Base-by-base conservation (phyloP, 2,329 filamentous ascomycete genomes). In the Neobulgaria alba region DNA sequence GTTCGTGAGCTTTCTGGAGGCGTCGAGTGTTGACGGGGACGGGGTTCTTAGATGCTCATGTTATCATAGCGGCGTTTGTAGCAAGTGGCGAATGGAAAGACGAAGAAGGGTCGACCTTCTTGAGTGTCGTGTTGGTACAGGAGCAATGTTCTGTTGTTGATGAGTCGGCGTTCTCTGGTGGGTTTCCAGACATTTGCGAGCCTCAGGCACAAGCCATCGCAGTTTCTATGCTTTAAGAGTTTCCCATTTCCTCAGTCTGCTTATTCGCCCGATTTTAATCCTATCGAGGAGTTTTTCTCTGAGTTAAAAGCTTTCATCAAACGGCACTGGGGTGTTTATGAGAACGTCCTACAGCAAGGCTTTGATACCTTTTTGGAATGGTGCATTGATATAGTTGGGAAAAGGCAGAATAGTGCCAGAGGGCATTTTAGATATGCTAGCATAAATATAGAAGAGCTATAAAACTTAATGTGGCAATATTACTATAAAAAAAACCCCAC, bases 251-350 rank as follows among this genome's bases (percentile, higher is more conserved):
- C 46, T 32, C 34, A 50, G 29, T 45, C 47, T 33, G 49, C 36
- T 15, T 53, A 53, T 29, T 51, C 51, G 12, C 47, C 39, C 15
- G 47, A 52, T 35, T 29, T 52, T 31, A 52, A 56, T 45, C 53
- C 44, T 10, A 53, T 54, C 39, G 43, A 56, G 34, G 50, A 55
- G 41, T 52, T 53, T 30, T 51, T 55, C 36, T 48, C 48, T 7
- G 53, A 54, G 39, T 30, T 47, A 29, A 56, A 56, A 42, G 43
- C 41, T 10, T 53, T 54, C 36, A 55, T 55, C 12, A 52, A 50
- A 30, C 19, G 34, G 20, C 45, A 49, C 34, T 55, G 47, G 50
- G 30, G 52, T 23, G 17, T 33, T 9, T 45, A 47, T 20, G 38
- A 46, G 29, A 39, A 30, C 3, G 33, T 39, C 19, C 42, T 45